Base-by-base conservation (phyloP, 164 flowering plant genomes). In the Magnolia officinalis region DNA sequence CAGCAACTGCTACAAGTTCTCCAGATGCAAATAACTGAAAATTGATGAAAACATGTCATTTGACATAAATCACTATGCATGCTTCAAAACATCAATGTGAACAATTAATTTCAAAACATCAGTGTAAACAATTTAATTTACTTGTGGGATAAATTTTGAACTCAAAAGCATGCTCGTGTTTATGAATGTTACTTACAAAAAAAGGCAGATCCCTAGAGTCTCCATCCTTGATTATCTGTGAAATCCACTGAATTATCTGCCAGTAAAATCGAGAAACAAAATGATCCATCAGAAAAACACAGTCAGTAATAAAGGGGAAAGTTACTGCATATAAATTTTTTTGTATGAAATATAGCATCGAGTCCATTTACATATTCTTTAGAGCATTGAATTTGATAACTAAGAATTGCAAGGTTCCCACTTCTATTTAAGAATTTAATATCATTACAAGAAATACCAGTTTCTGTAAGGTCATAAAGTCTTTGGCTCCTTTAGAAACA, bases 171-270 rank as follows among this genome's bases (percentile, higher is more conserved):
- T 29, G 66, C 20, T 66, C 8, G 26, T 24, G 55, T 64, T 75
- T 65, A 29, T 50, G 21, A 52, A 71, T 63, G 31, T 37, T 23
- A 81, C 96, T 88, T 89, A 96, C 99, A 81, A 81, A 93, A 80
- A 85, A 87, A 26, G 98, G 99, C 63, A 96, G 90, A 76, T 94
- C 86, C 29, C 80, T 85, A 19, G 93, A 81, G 80, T 96, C 99
- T 29, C 99, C 98, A 83, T 93, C 97, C 78, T 85, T 77, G 67
- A 96, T 80, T 79, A 85, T 94, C 71, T 85, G 78, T 19, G 99
- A 90, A 67, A 94, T 78, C 99, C 99, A 96, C 24, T 84, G 67
- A 11, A 86, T 84, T 70, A 96, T 90, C 99, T 96, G 91, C 76
- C 8, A 67, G 2, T 13, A 63, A 63, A 26, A 73, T 9, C 70